Conservation (phyloP, 208 protist genomes). For the Leishmania major region DNA sequence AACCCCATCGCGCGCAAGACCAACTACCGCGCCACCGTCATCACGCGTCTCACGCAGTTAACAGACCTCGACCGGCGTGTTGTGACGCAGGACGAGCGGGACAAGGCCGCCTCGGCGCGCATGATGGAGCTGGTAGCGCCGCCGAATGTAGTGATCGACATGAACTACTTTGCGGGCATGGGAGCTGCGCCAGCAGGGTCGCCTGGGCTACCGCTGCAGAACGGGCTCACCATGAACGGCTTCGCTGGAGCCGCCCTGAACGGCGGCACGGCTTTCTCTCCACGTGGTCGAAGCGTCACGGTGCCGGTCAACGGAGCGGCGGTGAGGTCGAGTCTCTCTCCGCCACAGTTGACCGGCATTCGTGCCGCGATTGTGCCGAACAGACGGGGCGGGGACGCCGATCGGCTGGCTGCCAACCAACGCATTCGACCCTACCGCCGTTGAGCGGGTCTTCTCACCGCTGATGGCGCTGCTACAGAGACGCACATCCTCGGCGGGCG, state of each 20-base stretch:
- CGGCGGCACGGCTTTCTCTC: not conserved
- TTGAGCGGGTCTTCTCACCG: not conserved
- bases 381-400: slow-evolving; percentile 11
- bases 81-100: slow-evolving; percentile 78
- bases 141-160: slow-evolving; percentile 80
- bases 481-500: not conserved
- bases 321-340: not conserved
- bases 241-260: not conserved
- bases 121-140: slow-evolving; percentile 52
- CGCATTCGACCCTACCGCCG: slow-evolving; percentile 24
- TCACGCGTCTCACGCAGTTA: slow-evolving; percentile 47
- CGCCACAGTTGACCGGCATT: not conserved
- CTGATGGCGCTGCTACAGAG: not conserved
- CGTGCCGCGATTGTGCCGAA: not conserved
- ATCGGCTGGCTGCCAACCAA: slow-evolving; percentile 22
- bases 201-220: not conserved
- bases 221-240: not conserved
- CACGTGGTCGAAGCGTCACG: not conserved
- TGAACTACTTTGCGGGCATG: slow-evolving; percentile 36
- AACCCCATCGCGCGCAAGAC: slow-evolving; percentile 84
- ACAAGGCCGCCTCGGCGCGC: slow-evolving; percentile 46
- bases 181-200: not conserved
- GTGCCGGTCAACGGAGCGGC: not conserved
- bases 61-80: slow-evolving; percentile 54
- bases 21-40: slow-evolving; percentile 65